Conservation (phyloP, 73 alveolate species). For the Paramecium pentaurelia region DNA sequence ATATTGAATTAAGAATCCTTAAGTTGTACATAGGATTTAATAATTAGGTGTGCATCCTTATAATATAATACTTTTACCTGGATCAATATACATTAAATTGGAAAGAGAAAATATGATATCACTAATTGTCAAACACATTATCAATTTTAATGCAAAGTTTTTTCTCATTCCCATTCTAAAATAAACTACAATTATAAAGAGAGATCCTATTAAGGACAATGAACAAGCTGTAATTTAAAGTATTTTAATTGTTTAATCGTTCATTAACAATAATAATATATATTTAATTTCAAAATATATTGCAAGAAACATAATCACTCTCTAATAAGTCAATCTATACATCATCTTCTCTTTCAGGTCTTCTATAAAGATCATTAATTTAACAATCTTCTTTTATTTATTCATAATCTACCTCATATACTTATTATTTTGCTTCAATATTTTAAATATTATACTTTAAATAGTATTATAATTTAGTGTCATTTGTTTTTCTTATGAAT, state of each 20-base stretch:
- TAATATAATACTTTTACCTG: neutral
- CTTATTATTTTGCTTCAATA: neutral
- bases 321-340: neutral
- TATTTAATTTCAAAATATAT: neutral
- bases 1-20: neutral
- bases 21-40: neutral
- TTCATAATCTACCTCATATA: neutral
- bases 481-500: neutral
- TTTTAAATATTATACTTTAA: neutral
- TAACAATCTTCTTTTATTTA: neutral
- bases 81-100: neutral
- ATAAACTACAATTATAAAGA: neutral
- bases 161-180: neutral
- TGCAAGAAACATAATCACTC: slow-evolving; percentile 8
- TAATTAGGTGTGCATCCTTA: neutral
- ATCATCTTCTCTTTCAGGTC: neutral
- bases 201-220: neutral
- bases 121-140: neutral
- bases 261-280: neutral
- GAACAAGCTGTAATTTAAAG: neutral
- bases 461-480: neutral
- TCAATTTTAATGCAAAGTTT: neutral
- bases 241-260: neutral
- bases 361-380: neutral
- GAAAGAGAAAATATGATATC: neutral